These are phyloP conservation scores for Neurospora hispaniola DNA, from an alignment of 495 filamentous ascomycete genomes.

Conservation along the genomic window DNA sequence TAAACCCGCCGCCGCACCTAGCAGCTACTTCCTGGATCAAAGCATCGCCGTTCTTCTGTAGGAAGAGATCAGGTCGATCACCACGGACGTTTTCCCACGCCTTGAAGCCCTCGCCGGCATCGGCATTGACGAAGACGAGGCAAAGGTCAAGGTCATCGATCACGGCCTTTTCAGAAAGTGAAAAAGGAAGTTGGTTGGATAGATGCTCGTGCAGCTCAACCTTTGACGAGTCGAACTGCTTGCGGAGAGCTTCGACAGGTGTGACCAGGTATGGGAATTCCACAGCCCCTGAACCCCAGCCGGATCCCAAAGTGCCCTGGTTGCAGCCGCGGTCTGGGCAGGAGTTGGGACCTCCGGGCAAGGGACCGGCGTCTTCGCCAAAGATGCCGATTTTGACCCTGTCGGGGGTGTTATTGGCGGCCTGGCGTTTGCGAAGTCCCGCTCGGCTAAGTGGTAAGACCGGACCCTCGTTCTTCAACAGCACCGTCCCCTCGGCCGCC, in stretches of 20 bases:
- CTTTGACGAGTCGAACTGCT: conserved; percentile 46
- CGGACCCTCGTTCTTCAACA: conserved; percentile 67
- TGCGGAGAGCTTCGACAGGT: conserved; percentile 55
- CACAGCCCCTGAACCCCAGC: conserved; percentile 86
- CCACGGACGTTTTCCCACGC: conserved; percentile 53
- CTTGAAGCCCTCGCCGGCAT: conserved; percentile 57
- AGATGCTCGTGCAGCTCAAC: conserved; percentile 51
- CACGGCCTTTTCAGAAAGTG: conserved; percentile 11
- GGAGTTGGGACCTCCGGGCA: conserved; percentile 24
- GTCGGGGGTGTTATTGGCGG: conserved; percentile 1
- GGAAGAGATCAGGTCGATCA: conserved; percentile 71
- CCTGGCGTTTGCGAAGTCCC: conserved; percentile 2
- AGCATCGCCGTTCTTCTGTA: conserved; percentile 68
- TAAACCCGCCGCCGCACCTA: conserved; percentile 53
- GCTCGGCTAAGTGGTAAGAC: conserved; percentile 52
- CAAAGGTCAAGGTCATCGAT: conserved; percentile 53
- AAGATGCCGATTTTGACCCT: conserved; percentile 63
- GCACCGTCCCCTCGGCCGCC: conserved; percentile 73
- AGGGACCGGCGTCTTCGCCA: conserved; percentile 77
- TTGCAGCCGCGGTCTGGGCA: conserved; percentile 46
- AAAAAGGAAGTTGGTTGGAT: conserved; percentile 38
- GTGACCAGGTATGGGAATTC: conserved; percentile 75
- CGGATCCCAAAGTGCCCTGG: conserved; percentile 69
- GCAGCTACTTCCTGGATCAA: conserved; percentile 61
- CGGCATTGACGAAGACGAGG: conserved; percentile 53